These are phyloP conservation scores for Syncephalastrum racemosum DNA, from an alignment of 371 early-diverging fungal species.

Conservation along the genomic window DNA sequence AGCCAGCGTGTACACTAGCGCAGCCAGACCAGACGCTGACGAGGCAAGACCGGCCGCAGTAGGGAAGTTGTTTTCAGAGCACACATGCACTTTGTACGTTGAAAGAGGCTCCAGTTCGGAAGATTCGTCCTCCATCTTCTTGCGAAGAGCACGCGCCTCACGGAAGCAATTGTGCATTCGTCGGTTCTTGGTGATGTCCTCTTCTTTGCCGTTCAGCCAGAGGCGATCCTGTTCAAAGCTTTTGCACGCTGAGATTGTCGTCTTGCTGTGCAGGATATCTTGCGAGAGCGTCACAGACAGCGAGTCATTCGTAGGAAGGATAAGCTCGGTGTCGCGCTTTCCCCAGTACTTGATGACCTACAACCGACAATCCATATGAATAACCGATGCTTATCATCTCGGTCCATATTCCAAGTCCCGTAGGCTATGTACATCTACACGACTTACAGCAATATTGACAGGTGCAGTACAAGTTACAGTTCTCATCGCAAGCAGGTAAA, in stretches of 20 bases:
- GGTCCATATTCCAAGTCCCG: too few species aligned
- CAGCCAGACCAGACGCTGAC: slow-evolving; percentile 97
- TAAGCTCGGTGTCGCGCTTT: slow-evolving; percentile 86
- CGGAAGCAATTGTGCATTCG: slow-evolving; percentile 86
- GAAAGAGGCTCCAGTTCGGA: slow-evolving; percentile 54
- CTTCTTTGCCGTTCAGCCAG: slow-evolving; percentile 94
- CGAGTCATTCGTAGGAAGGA: slow-evolving; percentile 96
- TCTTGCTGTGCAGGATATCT: slow-evolving; percentile 93
- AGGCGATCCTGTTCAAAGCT: slow-evolving; percentile 70
- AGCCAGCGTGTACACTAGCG: slow-evolving; percentile 86
- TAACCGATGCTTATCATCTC: neutral
- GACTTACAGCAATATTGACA: slow-evolving; percentile 95
- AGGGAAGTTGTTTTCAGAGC: slow-evolving; percentile 98
- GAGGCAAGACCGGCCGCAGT: slow-evolving; percentile 99
- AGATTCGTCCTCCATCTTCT: slow-evolving; percentile 62
- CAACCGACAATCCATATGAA: neutral
- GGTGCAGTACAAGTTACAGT: slow-evolving; percentile 91
- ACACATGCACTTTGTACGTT: slow-evolving; percentile 71
- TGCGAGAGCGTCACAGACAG: slow-evolving; percentile 96
- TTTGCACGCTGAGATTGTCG: slow-evolving; percentile 79
- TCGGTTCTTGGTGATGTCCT: slow-evolving; percentile 76
- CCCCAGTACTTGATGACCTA: slow-evolving; percentile 98
- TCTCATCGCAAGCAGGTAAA: slow-evolving; percentile 37
- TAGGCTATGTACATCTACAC: neutral
- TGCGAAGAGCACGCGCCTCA: slow-evolving; percentile 78